A percentile compares a stretch with the other conserved stretches of the same genome.
Evolutionary conservation across 139 green algal genomes (phyloP).

Genomic region (Chlamydomonas asymmetrica): DNA sequence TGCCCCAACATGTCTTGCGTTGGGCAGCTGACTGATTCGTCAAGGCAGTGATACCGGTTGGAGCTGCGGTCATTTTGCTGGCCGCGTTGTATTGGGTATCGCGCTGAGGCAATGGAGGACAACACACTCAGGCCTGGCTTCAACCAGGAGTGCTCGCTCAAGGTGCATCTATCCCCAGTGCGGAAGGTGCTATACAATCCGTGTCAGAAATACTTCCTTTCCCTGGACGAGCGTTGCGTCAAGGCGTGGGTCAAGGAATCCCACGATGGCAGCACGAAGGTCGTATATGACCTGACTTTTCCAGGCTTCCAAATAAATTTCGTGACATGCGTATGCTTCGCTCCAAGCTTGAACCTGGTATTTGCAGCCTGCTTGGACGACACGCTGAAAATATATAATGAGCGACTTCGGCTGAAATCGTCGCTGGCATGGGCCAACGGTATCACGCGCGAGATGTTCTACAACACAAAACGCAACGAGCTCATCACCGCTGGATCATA

Average conservation of each 20-base stretch:
- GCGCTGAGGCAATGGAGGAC: too few relatives aligned
- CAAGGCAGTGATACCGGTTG: too few relatives aligned
- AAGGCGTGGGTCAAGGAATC: slow-evolving; percentile 22
- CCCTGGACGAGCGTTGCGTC: slow-evolving; percentile 38
- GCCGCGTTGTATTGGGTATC: too few relatives aligned
- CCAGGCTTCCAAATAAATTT: slow-evolving; percentile 34
- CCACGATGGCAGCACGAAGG: slow-evolving; percentile 16
- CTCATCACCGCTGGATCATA: slow-evolving; percentile 48
- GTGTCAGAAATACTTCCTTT: slow-evolving; percentile 23
- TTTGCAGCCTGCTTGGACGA: slow-evolving; percentile 46
- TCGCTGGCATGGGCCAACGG: slow-evolving; percentile 53
- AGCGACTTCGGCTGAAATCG: slow-evolving; percentile 39
- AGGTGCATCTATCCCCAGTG: slow-evolving; percentile 21
- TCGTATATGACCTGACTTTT: slow-evolving; percentile 31
- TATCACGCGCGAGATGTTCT: slow-evolving; percentile 36
- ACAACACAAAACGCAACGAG: slow-evolving; percentile 28
- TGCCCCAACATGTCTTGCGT: too few relatives aligned
- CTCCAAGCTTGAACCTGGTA: slow-evolving; percentile 27
- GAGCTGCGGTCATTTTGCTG: too few relatives aligned
- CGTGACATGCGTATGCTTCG: slow-evolving; percentile 25
- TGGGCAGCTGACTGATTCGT: too few relatives aligned
- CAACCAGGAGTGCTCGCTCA: slow-evolving; percentile 40
- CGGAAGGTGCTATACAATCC: slow-evolving; percentile 26
- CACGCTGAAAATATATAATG: slow-evolving; percentile 38
- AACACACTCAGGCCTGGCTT: slow-evolving; percentile 34